Base-by-base conservation (phyloP, 2,329 filamentous ascomycete species). In the Boeremia lycopersici region DNA sequence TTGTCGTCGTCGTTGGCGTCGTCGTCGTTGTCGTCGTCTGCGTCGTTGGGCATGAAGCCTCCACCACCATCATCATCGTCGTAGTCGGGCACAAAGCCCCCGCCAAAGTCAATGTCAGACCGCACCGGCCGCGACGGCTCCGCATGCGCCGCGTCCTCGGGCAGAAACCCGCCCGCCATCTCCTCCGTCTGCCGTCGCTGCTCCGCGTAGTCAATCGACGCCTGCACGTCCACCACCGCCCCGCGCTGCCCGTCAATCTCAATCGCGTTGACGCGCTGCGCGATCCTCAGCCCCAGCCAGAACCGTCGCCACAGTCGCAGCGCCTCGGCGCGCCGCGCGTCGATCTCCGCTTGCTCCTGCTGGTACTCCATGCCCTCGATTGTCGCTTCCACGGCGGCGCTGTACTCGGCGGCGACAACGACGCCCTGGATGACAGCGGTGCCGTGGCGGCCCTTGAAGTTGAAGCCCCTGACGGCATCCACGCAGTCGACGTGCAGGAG, bases 381-480 rank as follows among this genome's bases (percentile, higher is more conserved):
- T 0, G 90, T 87, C 4, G 85, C 86, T 53, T 84, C 77, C 0
- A 97, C 81, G 0, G 89, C 92, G 50, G 93, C 90, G 7, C 79
- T 81, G 57, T 87, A 85, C 70, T 93, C 89, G 13, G 76, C 71
- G 0, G 92, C 88, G 1, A 96, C 86, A 0, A 99, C 86, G 1
- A 89, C 84, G 2, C 95, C 95, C 33, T 85, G 83, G 2, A 95
- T 77, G 2, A 97, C 83, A 1, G 95, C 92, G 2, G 91, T 97
- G 13, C 93, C 93, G 51, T 91, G 87, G 2, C 91, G 85, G 0
- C 92, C 92, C 68, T 86, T 88, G 77, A 98, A 99, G 33, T 88
- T 82, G 68, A 98, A 99, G 0, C 93, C 93, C 0, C 89, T 95
- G 5, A 99, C 85, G 0, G 95, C 95, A 29, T 93, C 91, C 2